Evolutionary conservation across 345 rosid species (phyloP).

Genomic region (Eucalyptus coolabah): DNA sequence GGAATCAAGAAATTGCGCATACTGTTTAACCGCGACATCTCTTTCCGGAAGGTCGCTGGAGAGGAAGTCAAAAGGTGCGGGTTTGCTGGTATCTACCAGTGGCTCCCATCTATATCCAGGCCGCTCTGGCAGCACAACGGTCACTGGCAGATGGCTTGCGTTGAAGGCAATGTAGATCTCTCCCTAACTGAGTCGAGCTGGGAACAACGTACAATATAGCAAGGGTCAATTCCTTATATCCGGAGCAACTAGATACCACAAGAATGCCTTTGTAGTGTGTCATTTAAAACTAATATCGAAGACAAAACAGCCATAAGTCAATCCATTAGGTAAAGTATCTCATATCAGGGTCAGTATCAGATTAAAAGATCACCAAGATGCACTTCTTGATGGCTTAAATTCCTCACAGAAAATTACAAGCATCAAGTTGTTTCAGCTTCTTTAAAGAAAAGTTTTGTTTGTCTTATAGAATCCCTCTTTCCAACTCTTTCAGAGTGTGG

Average conservation of each 20-base stretch:
- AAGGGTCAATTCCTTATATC: neutral
- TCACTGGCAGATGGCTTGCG: slow-evolving; percentile 57
- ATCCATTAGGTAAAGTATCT: neutral
- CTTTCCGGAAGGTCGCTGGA: slow-evolving; percentile 45
- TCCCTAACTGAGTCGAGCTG: slow-evolving; percentile 70
- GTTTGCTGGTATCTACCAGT: slow-evolving; percentile 79
- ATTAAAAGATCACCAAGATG: neutral
- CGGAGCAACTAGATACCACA: neutral
- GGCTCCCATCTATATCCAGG: slow-evolving; percentile 85
- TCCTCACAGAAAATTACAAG: neutral
- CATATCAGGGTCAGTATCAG: neutral
- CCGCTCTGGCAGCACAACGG: slow-evolving; percentile 58
- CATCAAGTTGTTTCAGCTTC: neutral
- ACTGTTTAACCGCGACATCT: slow-evolving; percentile 50
- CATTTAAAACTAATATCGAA: neutral
- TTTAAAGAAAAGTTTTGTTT: neutral
- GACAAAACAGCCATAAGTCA: neutral
- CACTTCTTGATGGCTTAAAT: neutral
- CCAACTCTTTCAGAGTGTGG: neutral
- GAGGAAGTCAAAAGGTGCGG: slow-evolving; percentile 72
- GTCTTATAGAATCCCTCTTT: neutral
- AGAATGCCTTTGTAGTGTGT: neutral
- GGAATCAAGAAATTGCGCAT: slow-evolving; percentile 64
- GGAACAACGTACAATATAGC: neutral
- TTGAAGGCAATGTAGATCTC: slow-evolving; percentile 86